phyloP scores from a whole-genome alignment of 306 rosid species.

The Oemleria cerasiformis region DNA sequence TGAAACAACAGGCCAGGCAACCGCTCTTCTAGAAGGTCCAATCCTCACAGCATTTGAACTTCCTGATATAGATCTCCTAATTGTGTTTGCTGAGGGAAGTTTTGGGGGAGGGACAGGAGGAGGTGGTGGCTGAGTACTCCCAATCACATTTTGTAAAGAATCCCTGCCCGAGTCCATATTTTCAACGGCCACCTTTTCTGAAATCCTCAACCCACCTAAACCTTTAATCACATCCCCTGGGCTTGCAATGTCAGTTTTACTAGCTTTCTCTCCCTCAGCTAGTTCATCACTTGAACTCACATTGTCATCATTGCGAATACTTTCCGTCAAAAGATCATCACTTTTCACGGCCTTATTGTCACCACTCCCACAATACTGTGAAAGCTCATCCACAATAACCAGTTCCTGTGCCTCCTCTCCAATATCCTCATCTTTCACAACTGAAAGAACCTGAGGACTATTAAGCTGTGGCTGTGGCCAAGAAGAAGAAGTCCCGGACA shows the following conservation, averaged over 20 bases:
- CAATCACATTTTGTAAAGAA: constrained; percentile 26
- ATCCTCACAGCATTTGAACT: constrained; percentile 45
- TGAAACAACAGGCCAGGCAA: constrained; percentile 69
- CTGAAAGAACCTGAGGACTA: constrained; percentile 30
- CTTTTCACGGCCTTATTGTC: constrained; percentile 36
- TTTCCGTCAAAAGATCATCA: constrained; percentile 44
- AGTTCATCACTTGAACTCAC: constrained; percentile 39
- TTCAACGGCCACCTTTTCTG: constrained; percentile 37
- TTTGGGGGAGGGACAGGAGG: constrained; percentile 93
- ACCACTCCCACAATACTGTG: constrained; percentile 37
- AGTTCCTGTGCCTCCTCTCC: constrained; percentile 46
- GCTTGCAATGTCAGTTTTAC: constrained; percentile 35
- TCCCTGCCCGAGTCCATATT: constrained; percentile 36
- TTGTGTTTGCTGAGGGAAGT: constrained; percentile 50
- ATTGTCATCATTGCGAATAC: constrained; percentile 38
- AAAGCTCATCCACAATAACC: constrained; percentile 45
- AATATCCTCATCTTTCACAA: constrained; percentile 59
- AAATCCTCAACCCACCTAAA: constrained; percentile 32
- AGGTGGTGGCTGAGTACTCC: constrained; percentile 68
- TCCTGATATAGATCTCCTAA: constrained; percentile 53
- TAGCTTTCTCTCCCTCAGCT: constrained; percentile 39
- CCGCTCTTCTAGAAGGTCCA: constrained; percentile 67
- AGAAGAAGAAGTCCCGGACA: constrained; percentile 40
- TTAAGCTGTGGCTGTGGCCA: constrained; percentile 49
- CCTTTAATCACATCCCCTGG: constrained; percentile 37